Evolutionary conservation across 1,284 basidiomycete species (phyloP).

Genomic region (Puccinia triticina): DNA sequence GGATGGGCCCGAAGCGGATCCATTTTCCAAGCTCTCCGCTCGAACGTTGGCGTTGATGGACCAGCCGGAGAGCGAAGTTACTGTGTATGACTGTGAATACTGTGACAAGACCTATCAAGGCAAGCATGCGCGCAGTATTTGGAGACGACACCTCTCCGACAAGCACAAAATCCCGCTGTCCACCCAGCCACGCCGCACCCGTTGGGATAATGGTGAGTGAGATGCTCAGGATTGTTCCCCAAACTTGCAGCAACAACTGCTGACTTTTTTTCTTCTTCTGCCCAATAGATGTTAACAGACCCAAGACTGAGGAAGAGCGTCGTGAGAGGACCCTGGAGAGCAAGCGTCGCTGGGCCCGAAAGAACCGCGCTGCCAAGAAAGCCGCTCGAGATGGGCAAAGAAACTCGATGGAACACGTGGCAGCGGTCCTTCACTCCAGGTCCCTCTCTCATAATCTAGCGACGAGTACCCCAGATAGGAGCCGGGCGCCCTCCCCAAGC

Average conservation of each 20-base stretch:
- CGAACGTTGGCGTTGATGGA: slow-evolving; percentile 50
- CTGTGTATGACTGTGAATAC: slow-evolving; percentile 61
- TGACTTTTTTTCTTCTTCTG: slow-evolving; percentile 19
- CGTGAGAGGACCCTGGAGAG: slow-evolving; percentile 63
- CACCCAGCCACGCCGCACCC: slow-evolving; percentile 64
- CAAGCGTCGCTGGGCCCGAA: slow-evolving; percentile 65
- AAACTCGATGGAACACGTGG: slow-evolving; percentile 15
- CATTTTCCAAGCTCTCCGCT: slow-evolving; percentile 42
- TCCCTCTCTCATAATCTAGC: not conserved
- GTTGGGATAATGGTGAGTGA: slow-evolving; percentile 65
- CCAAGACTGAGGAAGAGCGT: slow-evolving; percentile 64
- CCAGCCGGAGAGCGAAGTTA: slow-evolving; percentile 53
- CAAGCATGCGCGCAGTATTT: slow-evolving; percentile 66
- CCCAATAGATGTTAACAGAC: slow-evolving; percentile 63
- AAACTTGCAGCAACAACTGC: not conserved
- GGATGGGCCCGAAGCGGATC: slow-evolving; percentile 32
- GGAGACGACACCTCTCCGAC: slow-evolving; percentile 65
- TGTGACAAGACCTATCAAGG: slow-evolving; percentile 64
- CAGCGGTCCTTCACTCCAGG: not conserved
- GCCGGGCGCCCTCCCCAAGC: slow-evolving; percentile 17
- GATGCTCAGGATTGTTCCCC: slow-evolving; percentile 20
- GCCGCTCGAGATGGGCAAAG: slow-evolving; percentile 37
- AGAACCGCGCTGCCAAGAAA: slow-evolving; percentile 60
- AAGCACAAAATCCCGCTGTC: slow-evolving; percentile 65
- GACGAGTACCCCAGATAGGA: slow-evolving; percentile 13